Evolutionary conservation across 179 eudicot genomes (phyloP).

Genomic region (Monotropa hypopitys): DNA sequence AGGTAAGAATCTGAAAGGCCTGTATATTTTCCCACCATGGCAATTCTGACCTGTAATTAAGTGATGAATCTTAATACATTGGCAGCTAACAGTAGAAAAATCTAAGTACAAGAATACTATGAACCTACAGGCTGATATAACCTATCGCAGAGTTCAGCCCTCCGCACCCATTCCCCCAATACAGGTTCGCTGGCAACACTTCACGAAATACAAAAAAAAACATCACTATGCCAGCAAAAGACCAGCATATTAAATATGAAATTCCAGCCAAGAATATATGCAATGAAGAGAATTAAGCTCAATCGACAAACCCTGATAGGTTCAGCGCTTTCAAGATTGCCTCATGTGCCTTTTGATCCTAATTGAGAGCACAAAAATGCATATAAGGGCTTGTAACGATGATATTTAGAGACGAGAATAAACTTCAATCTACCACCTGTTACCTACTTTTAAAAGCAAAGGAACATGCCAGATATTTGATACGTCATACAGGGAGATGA

Average conservation of each 20-base stretch:
- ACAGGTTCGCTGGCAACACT: conserved; percentile 53
- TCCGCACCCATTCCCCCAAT: conserved; percentile 68
- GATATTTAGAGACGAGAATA: not conserved
- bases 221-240: not conserved
- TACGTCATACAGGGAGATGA: conserved; percentile 74
- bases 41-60: conserved; percentile 66
- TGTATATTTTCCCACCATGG: conserved; percentile 96
- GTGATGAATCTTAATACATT: not conserved
- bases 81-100: not conserved
- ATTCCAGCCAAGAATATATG: not conserved
- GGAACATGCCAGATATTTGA: conserved; percentile 98
- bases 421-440: not conserved
- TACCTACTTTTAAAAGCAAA: conserved; percentile 69
- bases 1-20: conserved; percentile 96
- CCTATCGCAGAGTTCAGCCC: conserved; percentile 59
- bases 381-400: not conserved
- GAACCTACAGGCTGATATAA: conserved; percentile 58
- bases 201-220: not conserved
- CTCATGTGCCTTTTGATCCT: conserved; percentile 94
- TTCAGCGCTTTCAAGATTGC: conserved; percentile 78
- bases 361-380: conserved; percentile 11
- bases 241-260: not conserved
- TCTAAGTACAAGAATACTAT: not conserved
- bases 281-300: conserved; percentile 5
- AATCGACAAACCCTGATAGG: conserved; percentile 50